Evolutionary conservation across 2,329 filamentous ascomycete genomes (phyloP).

Genomic region (Botryotinia narcissicola): DNA sequence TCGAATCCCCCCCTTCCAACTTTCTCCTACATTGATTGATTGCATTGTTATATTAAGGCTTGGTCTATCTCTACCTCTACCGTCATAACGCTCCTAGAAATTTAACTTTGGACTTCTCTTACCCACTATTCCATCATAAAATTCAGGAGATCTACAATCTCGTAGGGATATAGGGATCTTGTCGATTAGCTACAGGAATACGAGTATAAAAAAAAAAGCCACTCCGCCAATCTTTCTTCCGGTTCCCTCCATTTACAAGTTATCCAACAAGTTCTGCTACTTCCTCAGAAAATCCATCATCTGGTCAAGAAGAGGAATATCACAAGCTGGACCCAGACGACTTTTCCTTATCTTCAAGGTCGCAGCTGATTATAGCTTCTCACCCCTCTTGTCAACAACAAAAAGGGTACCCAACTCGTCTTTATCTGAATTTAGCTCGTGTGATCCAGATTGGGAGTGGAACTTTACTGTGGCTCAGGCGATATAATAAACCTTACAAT

Average conservation of each 20-base stretch:
- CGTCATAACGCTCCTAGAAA: slow-evolving; percentile 4
- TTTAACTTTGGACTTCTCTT: not conserved
- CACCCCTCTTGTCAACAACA: not conserved
- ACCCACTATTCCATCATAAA: slow-evolving; percentile 10
- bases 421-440: slow-evolving; percentile 29
- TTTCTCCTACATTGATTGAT: not conserved
- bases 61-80: not conserved
- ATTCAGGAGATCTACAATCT: not conserved
- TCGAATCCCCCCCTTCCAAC: not conserved
- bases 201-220: not conserved
- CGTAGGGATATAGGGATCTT: not conserved
- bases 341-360: slow-evolving; percentile 28
- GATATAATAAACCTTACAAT: slow-evolving; percentile 15
- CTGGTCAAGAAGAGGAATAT: slow-evolving; percentile 5
- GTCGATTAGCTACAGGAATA: not conserved
- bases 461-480: slow-evolving; percentile 23
- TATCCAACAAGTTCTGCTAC: not conserved
- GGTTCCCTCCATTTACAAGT: not conserved
- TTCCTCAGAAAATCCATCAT: not conserved
- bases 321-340: slow-evolving; percentile 25
- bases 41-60: not conserved
- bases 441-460: slow-evolving; percentile 23
- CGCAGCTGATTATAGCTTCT: slow-evolving; percentile 28
- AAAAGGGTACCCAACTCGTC: slow-evolving; percentile 14
- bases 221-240: not conserved